Percentiles rank a stretch among this genome's conserved stretches.
Conservation (phyloP, 176 grass and related monocot genomes). For the Musa acuminata region DNA sequence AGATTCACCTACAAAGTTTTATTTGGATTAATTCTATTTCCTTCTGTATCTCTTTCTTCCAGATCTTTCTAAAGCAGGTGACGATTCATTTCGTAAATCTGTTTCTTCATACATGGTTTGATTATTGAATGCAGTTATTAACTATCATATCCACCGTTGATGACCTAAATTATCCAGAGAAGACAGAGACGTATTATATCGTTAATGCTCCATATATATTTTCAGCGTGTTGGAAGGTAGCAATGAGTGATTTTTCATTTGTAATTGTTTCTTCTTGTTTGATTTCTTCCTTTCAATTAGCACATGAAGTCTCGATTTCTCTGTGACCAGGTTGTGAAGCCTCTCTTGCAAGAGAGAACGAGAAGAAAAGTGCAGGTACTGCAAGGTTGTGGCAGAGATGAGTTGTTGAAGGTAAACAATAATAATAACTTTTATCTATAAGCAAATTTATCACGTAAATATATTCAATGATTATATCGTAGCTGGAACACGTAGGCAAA, state of each 20-base stretch:
- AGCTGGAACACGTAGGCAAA: too few species aligned
- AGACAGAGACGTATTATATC: conserved; percentile 77
- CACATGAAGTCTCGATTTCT: background rate
- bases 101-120: background rate
- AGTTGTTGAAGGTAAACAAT: conserved; percentile 63
- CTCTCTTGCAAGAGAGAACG: conserved; percentile 87
- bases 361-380: conserved; percentile 82
- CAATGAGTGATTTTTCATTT: conserved; percentile 1
- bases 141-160: conserved; percentile 85
- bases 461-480: too few species aligned
- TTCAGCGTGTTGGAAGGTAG: conserved; percentile 93
- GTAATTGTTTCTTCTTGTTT: background rate
- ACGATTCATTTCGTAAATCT: background rate
- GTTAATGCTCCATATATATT: conserved; percentile 96
- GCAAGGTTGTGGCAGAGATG: conserved; percentile 58
- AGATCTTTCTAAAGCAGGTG: background rate
- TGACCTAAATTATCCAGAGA: conserved; percentile 94
- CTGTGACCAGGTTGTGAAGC: conserved; percentile 67
- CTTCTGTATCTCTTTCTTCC: background rate
- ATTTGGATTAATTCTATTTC: background rate
- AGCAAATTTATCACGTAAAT: too few species aligned
- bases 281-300: background rate
- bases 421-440: background rate
- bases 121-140: conserved; percentile 42
- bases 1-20: background rate